Base-by-base conservation (phyloP, 1,139 yeast genomes). In the Kodamaea plutei region DNA sequence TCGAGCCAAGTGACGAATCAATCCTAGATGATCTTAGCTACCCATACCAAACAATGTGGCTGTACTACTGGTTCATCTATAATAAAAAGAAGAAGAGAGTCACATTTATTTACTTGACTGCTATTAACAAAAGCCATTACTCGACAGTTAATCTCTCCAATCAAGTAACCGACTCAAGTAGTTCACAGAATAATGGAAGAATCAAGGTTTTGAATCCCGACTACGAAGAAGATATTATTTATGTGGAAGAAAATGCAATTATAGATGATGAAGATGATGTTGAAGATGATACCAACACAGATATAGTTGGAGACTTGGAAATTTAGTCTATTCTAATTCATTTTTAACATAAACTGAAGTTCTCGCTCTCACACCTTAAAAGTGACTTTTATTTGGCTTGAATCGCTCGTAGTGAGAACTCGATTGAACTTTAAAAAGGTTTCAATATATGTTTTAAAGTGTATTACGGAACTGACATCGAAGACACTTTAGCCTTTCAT, bases 71-170 rank as follows among this genome's bases (percentile, higher is more conserved):
- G 83, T 91, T 91, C 55, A 79, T 91, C 31, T 88, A 84, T 59
- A 91, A 87, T 60, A 88, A 85, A 57, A 84, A 85, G 50, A 77
- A 84, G 58, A 91, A 89, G 61, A 73, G 97, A 41, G 97, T 91
- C 3, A 87, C 95, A 1, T 91, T 84, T 52, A 56, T 91, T 18
- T 84, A 87, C 48, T 51, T 69, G 35, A 63, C 63, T 4, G 74
- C 72, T 2, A 60, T 68, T 31, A 67, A 66, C 38, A 61, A 64
- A 38, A 51, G 61, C 8, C 72, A 68, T 43, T 62, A 60, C 39
- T 56, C 64, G 2, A 50, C 46, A 43, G 47, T 62, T n/a, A 61
- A 61, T 39, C 47, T 37, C 28, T 35, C 40, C 16, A 38, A 34
- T 28, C 25, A 20, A 6, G 19, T 26, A 15, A 30, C 25, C 10